A percentile compares a stretch with the other conserved stretches of the same genome.
These are phyloP conservation scores for Talaromyces trachyspermus DNA, from an alignment of 495 filamentous ascomycete genomes.

Conservation along the genomic window DNA sequence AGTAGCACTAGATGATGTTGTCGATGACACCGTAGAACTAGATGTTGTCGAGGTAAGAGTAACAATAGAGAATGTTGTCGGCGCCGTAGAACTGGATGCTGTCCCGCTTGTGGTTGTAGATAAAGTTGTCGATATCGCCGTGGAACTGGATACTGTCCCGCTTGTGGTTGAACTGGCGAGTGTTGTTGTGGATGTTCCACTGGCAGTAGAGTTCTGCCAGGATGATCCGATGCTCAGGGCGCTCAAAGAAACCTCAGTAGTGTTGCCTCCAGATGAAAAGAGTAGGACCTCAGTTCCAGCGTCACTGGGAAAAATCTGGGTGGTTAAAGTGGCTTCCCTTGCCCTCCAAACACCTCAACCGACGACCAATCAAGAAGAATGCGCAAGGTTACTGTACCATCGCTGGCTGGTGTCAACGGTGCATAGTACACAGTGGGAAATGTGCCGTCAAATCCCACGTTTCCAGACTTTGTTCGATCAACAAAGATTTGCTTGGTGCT, in stretches of 20 bases:
- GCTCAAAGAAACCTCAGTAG: background rate
- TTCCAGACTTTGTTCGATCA: slow-evolving; percentile 21
- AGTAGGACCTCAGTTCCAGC: background rate
- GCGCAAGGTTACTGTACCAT: slow-evolving; percentile 17
- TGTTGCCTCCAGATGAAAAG: background rate
- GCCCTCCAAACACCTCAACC: slow-evolving; percentile 30
- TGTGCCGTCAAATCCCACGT: slow-evolving; percentile 19
- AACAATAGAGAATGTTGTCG: no score
- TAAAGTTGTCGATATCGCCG: no score
- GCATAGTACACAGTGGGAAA: slow-evolving; percentile 22
- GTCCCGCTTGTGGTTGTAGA: no score
- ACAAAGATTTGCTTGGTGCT: slow-evolving; percentile 25
- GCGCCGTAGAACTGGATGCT: no score
- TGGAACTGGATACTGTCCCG: no score
- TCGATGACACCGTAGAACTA: background rate
- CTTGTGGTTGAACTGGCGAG: no score
- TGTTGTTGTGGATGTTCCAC: no score
- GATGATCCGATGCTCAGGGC: background rate
- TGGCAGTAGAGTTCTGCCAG: no score
- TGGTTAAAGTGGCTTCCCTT: slow-evolving; percentile 26
- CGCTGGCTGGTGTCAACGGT: slow-evolving; percentile 10
- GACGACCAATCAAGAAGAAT: slow-evolving; percentile 28
- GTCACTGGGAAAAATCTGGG: slow-evolving; percentile 28
- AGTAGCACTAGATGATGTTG: background rate
- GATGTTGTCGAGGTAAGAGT: no score